These are phyloP conservation scores for Oryza coarctata DNA, from an alignment of 176 grass and related monocot genomes.

Conservation along the genomic window DNA sequence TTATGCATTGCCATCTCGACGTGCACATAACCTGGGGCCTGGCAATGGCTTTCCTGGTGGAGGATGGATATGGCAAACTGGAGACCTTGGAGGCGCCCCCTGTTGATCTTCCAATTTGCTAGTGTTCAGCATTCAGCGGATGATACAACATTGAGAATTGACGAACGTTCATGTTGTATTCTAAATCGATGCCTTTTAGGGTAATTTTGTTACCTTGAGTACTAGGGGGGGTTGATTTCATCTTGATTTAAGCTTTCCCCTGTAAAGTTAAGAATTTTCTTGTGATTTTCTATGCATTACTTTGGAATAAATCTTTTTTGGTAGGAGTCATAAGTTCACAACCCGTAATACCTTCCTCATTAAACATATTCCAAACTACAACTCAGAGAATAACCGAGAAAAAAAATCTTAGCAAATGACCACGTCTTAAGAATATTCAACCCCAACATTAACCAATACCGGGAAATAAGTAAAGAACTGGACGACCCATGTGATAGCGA, in stretches of 20 bases:
- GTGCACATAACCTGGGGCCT: constrained; percentile 84
- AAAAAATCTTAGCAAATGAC: neutral
- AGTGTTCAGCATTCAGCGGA: constrained; percentile 16
- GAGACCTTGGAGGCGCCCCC: constrained; percentile 52
- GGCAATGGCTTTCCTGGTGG: constrained; percentile 80
- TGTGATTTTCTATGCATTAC: constrained; percentile 30
- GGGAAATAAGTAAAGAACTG: neutral
- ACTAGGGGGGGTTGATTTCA: constrained; percentile 45
- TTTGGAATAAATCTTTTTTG: constrained; percentile 32
- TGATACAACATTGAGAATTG: neutral
- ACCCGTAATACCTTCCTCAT: neutral
- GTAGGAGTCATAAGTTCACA: neutral
- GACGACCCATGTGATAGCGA: neutral
- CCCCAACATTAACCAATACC: neutral
- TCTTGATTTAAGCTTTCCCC: constrained; percentile 14
- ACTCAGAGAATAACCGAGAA: neutral
- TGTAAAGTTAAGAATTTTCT: constrained; percentile 36
- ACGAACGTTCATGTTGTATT: constrained; percentile 15
- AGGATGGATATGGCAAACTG: constrained; percentile 53
- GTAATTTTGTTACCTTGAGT: constrained; percentile 25
- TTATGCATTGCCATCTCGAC: constrained; percentile 88
- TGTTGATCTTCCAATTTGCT: constrained; percentile 64
- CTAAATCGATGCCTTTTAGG: neutral
- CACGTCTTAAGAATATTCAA: neutral
- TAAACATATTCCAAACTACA: neutral